These are phyloP conservation scores for Globisporangium paroecandrum DNA, from an alignment of 352 stramenopile species.

Conservation along the genomic window DNA sequence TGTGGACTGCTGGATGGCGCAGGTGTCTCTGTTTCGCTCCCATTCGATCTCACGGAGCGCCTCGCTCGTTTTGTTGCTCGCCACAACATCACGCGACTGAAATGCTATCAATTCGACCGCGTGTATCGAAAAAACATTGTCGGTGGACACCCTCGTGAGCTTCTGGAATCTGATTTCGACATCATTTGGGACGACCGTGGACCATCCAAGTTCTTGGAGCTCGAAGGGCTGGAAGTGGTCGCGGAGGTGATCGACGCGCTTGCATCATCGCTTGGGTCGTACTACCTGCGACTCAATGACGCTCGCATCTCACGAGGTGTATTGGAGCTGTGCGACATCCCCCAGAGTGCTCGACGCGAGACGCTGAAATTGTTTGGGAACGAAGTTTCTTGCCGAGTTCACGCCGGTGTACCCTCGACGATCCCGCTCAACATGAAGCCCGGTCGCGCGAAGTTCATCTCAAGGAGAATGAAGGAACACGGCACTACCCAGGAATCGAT, in stretches of 20 bases:
- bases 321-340: constrained; percentile 65
- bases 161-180: constrained; percentile 81
- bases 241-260: constrained; percentile 69
- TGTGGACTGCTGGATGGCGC: constrained; percentile 67
- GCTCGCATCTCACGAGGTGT: constrained; percentile 65
- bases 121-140: constrained; percentile 77
- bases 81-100: constrained; percentile 77
- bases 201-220: constrained; percentile 64
- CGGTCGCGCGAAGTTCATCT: constrained; percentile 71
- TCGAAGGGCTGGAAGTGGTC: constrained; percentile 77
- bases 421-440: constrained; percentile 56
- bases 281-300: constrained; percentile 81
- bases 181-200: constrained; percentile 79
- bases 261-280: constrained; percentile 54
- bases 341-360: constrained; percentile 49
- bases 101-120: constrained; percentile 84
- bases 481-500: constrained; percentile 40
- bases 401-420: constrained; percentile 55
- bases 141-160: constrained; percentile 74
- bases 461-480: constrained; percentile 66
- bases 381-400: constrained; percentile 63
- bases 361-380: constrained; percentile 77
- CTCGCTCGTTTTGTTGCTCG: constrained; percentile 77
- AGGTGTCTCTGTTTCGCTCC: constrained; percentile 78
- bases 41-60: constrained; percentile 82